Conservation (phyloP, 169 alveolate genomes). For the Cryptosporidium muris region DNA sequence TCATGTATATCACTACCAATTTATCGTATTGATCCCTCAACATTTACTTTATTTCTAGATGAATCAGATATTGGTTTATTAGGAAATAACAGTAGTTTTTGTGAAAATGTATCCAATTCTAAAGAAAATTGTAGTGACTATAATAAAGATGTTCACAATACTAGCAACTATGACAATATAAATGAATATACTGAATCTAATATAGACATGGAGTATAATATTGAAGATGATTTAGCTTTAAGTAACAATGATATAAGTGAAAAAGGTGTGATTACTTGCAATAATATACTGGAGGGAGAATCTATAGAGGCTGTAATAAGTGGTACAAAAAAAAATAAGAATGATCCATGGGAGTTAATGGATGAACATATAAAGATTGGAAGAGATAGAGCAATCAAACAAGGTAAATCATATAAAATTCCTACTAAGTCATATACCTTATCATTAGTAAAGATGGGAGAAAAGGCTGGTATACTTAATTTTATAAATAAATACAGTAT, state of each 20-base stretch:
- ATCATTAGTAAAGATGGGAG: slow-evolving; percentile 9
- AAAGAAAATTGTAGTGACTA: no score
- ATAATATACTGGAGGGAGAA: background rate
- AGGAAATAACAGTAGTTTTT: no score
- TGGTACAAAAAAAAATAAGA: background rate
- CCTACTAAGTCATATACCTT: slow-evolving; percentile 42
- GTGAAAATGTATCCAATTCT: no score
- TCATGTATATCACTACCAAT: slow-evolving; percentile 32
- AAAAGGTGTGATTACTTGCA: background rate
- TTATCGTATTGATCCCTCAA: slow-evolving; percentile 26
- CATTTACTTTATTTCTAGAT: slow-evolving; percentile 46
- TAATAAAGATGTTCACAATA: no score
- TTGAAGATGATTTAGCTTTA: background rate
- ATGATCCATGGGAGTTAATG: slow-evolving; percentile 31
- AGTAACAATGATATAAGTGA: background rate
- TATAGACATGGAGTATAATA: background rate
- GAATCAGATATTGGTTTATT: slow-evolving; percentile 15
- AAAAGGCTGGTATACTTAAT: slow-evolving; percentile 18
- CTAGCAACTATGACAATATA: no score
- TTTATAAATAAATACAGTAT: slow-evolving; percentile 22
- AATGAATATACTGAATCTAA: background rate
- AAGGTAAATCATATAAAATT: slow-evolving; percentile 22
- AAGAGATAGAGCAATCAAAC: slow-evolving; percentile 35
- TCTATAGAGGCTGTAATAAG: background rate
- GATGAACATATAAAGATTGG: slow-evolving; percentile 65